Base-by-base conservation (phyloP, 2,329 filamentous ascomycete species). In the Aspergillus sp. region DNA sequence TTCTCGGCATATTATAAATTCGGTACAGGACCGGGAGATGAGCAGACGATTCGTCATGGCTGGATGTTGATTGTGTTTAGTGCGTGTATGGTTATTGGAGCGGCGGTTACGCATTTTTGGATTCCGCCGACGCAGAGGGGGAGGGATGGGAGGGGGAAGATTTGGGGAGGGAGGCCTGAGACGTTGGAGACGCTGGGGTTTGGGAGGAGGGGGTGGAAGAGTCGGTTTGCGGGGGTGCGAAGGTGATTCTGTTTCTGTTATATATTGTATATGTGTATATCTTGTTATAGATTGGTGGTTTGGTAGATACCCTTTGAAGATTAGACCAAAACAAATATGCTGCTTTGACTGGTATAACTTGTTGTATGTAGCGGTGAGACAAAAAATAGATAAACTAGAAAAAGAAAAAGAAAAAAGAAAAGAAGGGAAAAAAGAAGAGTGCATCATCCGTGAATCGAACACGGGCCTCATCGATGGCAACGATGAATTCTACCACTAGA, bases 401-500 rank as follows among this genome's bases (percentile, higher is more conserved):
- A n/a, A n/a, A n/a, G n/a, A n/a, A n/a, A n/a, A n/a, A n/a, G n/a
- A n/a, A n/a, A n/a, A n/a, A n/a, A n/a, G n/a, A n/a, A n/a, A n/a
- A n/a, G n/a, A n/a, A n/a, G n/a, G n/a, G n/a, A n/a, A n/a, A n/a
- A n/a, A n/a, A n/a, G n/a, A n/a, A n/a, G 9, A 50, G 15, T 76
- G 74, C 74, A 76, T 75, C 73, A 74, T 75, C 74, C 74, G 74
- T 74, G 74, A 76, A 76, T 76, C 74, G 74, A 76, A 76, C 74
- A 74, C 74, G 74, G 73, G 73, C 73, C 74, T 76, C 74, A 68
- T 76, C 74, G 74, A 76, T 75, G 72, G 73, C 73, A 75, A 75
- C 72, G 72, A 75, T 67, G 72, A 75, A 75, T 75, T 75, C 73
- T 75, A 75, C 73, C 73, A 75, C 73, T 75, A 75, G 72, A 74